Base-by-base conservation (phyloP, 164 flowering plant genomes). In the Umbellularia californica region DNA sequence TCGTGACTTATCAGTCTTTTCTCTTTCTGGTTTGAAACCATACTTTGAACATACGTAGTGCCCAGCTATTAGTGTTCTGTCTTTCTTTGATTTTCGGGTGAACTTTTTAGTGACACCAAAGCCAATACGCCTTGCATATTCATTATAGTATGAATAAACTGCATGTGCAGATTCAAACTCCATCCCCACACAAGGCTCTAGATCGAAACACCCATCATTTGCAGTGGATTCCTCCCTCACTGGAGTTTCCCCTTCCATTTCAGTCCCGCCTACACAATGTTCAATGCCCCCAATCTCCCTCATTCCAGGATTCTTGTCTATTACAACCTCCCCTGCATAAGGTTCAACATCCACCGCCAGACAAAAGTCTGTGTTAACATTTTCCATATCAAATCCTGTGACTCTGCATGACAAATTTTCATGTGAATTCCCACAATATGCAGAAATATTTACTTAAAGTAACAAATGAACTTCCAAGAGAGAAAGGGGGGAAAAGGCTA, bases 151-250 rank as follows among this genome's bases (percentile, higher is more conserved):
- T 30, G 78, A 72, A 28, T 83, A 76, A 2, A 87, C 83, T 14
- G 84, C 82, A 69, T 87, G 85, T 68, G 83, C 87, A 1, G 88
- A 85, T 58, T 87, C 88, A 47, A 85, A 87, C 58, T 87, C 87
- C 88, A 85, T 84, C 33, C 88, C 87, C 72, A 82, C 87, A 28
- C 55, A 77, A 30, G 90, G 90, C 63, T 87, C 86, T 35, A 77
- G 23, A 58, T 64, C 50, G 1, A 78, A 74, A 67, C 76, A 84
- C 4, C 66, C 74, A 30, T 77, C 76, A 58, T n/a, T 47, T 24
- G 23, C 19, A 33, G 52, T 10, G 47, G 51, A 28, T 55, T 55
- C 60, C 60, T 69, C 41, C 9, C 58, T 22, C 41, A 51, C 50
- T 30, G 35, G 25, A 50, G 52, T 14, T 19, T 65, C 41, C 14